Evolutionary conservation across 148 eudicot genomes (phyloP).

Genomic region (Silene conica): DNA sequence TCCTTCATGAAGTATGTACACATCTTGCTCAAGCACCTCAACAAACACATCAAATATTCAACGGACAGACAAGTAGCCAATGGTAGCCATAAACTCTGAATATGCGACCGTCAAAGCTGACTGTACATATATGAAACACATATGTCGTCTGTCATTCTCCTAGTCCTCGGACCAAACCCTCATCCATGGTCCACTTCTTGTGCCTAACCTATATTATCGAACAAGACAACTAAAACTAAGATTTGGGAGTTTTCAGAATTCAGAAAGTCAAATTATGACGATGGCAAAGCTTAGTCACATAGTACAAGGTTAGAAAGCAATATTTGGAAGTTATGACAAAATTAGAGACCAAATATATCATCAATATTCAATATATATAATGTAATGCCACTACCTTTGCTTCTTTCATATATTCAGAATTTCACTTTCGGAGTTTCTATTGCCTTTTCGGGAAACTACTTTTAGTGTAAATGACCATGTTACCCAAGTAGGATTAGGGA

Average conservation of each 20-base stretch:
- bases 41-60: neutral
- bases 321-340: neutral
- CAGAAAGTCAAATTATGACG: neutral
- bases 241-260: neutral
- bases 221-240: neutral
- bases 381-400: too few relatives aligned
- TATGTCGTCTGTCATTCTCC: conserved; percentile 1
- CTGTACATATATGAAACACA: neutral
- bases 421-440: too few relatives aligned
- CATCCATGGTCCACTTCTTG: conserved; percentile 74
- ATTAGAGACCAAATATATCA: neutral
- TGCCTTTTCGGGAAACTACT: too few relatives aligned
- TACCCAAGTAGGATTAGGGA: too few relatives aligned
- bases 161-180: conserved; percentile 53
- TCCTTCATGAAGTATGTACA: conserved; percentile 2
- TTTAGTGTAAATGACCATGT: too few relatives aligned
- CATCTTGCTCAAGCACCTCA: neutral
- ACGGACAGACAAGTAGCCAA: neutral
- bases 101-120: conserved; percentile 10
- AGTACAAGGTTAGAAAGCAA: neutral
- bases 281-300: neutral
- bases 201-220: conserved; percentile 44
- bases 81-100: neutral
- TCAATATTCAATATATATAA: too few relatives aligned
- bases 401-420: too few relatives aligned